Conservation (phyloP, 1,139 yeast genomes). For the Geotrichum fermentans region DNA sequence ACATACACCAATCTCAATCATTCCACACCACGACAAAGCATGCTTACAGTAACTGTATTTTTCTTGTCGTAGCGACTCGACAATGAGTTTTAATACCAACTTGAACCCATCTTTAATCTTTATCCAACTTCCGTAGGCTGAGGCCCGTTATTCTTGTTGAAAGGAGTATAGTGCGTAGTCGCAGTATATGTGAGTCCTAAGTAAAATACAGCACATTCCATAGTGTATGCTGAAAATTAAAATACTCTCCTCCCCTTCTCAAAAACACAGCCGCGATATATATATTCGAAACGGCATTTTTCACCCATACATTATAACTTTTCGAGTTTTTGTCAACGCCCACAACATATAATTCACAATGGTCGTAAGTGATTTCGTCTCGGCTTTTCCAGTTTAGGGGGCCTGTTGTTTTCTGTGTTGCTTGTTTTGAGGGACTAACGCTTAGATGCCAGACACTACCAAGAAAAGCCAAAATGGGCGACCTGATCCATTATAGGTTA, state of each 20-base stretch:
- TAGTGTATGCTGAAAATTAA: not conserved
- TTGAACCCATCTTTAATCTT: too few relatives aligned
- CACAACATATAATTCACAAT: not conserved
- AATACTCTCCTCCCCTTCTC: not conserved
- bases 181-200: not conserved
- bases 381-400: not conserved
- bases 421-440: too few relatives aligned
- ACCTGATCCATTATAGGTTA: conserved; percentile 67
- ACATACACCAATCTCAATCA: too few relatives aligned
- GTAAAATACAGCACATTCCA: not conserved
- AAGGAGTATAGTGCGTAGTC: too few relatives aligned
- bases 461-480: conserved; percentile 41
- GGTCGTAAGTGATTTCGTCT: conserved; percentile 1
- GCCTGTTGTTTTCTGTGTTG: not conserved
- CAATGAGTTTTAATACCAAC: too few relatives aligned
- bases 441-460: too few relatives aligned
- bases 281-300: not conserved
- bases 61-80: too few relatives aligned
- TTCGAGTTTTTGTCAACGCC: not conserved
- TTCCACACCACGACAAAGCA: too few relatives aligned
- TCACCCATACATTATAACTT: not conserved
- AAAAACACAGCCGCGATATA: too few relatives aligned
- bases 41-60: too few relatives aligned
- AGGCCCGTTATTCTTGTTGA: too few relatives aligned
- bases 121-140: too few relatives aligned